A percentile compares a stretch with the other conserved stretches of the same genome.
These are phyloP conservation scores for Boletus reticulatus DNA, from an alignment of 768 basidiomycete species.

Conservation along the genomic window DNA sequence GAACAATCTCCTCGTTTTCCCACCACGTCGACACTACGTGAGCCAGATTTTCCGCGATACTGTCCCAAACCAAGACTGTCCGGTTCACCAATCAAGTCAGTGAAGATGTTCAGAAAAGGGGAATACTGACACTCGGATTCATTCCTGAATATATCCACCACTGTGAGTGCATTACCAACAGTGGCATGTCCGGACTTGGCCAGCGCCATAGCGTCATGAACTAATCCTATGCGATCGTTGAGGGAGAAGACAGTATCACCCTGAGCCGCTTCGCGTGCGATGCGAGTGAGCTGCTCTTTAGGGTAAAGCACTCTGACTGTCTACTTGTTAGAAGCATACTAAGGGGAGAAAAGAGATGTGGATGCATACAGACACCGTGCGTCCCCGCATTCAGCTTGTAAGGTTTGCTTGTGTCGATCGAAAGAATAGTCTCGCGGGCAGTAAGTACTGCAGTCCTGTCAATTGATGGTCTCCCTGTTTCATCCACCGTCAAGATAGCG, in stretches of 20 bases:
- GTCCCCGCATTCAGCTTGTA: conserved; percentile 94
- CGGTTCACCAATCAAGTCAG: conserved; percentile 4
- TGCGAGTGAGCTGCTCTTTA: conserved; percentile 70
- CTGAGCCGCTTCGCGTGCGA: conserved; percentile 79
- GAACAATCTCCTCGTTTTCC: conserved; percentile 61
- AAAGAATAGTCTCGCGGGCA: conserved; percentile 63
- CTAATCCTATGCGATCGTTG: conserved; percentile 86
- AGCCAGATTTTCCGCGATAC: conserved; percentile 55
- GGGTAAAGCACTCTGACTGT: conserved; percentile 85
- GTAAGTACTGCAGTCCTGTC: conserved; percentile 65
- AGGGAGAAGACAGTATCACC: conserved; percentile 63
- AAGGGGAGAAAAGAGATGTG: background rate
- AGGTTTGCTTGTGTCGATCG: conserved; percentile 68
- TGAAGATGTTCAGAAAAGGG: background rate
- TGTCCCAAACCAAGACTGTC: conserved; percentile 79
- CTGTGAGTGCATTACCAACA: conserved; percentile 71
- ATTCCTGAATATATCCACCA: conserved; percentile 63
- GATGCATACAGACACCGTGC: conserved; percentile 77
- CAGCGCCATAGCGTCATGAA: conserved; percentile 79
- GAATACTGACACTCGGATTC: conserved; percentile 72
- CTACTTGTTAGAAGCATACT: background rate
- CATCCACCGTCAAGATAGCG: conserved; percentile 61
- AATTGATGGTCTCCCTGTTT: conserved; percentile 53
- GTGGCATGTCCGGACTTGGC: conserved; percentile 77
- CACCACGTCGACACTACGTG: conserved; percentile 72